phyloP scores from a whole-genome alignment of 139 green algal species.

The Pycnococcus provasolii region DNA sequence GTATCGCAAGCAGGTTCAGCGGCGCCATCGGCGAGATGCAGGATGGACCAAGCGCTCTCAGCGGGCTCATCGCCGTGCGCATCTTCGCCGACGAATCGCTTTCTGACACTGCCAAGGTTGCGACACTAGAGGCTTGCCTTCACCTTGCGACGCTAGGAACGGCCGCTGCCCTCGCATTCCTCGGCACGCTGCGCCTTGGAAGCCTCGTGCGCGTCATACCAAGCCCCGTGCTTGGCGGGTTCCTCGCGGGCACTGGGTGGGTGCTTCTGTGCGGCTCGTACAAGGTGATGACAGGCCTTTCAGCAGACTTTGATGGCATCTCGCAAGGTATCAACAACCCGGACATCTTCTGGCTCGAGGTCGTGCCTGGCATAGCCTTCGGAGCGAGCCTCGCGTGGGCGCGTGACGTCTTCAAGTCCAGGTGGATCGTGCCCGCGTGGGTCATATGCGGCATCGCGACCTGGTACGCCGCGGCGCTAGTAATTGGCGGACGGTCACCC shows the following conservation, averaged over 20 bases:
- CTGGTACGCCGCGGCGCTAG: neutral
- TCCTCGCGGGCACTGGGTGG: conserved; percentile 21
- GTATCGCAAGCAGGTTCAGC: neutral
- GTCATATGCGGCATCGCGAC: neutral
- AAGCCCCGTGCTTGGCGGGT: conserved; percentile 10
- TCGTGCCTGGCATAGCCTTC: neutral
- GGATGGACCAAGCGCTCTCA: conserved; percentile 7
- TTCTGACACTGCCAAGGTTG: neutral
- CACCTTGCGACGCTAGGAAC: neutral
- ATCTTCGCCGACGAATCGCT: conserved; percentile 4
- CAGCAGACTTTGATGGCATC: neutral
- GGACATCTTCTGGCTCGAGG: neutral
- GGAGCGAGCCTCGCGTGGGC: neutral
- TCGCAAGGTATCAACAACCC: neutral
- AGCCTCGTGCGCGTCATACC: conserved; percentile 7
- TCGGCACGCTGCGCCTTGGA: neutral
- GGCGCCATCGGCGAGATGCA: conserved; percentile 9
- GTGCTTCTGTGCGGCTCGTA: conserved; percentile 4
- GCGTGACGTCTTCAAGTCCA: neutral
- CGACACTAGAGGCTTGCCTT: conserved; percentile 4
- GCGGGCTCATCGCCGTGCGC: conserved; percentile 6
- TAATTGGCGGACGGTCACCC: neutral
- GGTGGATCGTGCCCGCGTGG: neutral
- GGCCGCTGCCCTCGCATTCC: neutral
- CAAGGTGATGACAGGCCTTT: conserved; percentile 7